Evolutionary conservation across 371 early-diverging fungal species (phyloP).

Genomic region (Mucor irregularis): DNA sequence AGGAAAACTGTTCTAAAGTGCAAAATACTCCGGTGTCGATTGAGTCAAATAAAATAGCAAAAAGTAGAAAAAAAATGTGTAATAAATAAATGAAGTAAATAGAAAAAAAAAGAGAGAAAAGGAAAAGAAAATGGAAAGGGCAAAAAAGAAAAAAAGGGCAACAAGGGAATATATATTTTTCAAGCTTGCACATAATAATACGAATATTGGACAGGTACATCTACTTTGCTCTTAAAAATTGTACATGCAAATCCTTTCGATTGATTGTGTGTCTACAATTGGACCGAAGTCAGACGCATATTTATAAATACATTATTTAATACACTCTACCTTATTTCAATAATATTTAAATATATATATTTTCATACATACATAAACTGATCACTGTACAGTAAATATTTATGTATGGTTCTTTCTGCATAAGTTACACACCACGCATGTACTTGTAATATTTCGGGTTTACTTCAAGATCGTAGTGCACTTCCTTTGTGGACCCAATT

Average conservation of each 20-base stretch:
- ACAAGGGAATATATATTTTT: not conserved
- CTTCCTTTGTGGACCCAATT: not conserved
- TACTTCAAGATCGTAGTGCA: no score
- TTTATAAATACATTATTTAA: slow-evolving; percentile 2
- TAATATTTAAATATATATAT: not conserved
- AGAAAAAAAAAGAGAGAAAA: slow-evolving; percentile 5
- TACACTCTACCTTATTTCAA: no score
- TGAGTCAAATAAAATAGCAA: slow-evolving; percentile 8
- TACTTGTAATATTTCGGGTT: not conserved
- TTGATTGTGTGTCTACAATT: slow-evolving; percentile 14
- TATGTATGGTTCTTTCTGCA: no score
- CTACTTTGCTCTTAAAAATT: no score
- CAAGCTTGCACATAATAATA: no score
- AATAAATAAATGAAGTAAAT: slow-evolving; percentile 5
- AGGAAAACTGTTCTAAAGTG: no score
- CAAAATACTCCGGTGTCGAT: not conserved
- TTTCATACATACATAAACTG: no score
- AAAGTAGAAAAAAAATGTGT: slow-evolving; percentile 4
- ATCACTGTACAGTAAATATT: no score
- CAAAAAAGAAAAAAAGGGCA: slow-evolving; percentile 3
- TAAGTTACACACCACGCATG: not conserved
- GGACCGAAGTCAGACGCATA: slow-evolving; percentile 21
- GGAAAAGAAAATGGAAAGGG: slow-evolving; percentile 1
- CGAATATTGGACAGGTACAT: no score
- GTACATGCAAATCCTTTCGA: not conserved